phyloP scores from a whole-genome alignment of 805 yeast genomes.

The Allodekkera sacchari region DNA sequence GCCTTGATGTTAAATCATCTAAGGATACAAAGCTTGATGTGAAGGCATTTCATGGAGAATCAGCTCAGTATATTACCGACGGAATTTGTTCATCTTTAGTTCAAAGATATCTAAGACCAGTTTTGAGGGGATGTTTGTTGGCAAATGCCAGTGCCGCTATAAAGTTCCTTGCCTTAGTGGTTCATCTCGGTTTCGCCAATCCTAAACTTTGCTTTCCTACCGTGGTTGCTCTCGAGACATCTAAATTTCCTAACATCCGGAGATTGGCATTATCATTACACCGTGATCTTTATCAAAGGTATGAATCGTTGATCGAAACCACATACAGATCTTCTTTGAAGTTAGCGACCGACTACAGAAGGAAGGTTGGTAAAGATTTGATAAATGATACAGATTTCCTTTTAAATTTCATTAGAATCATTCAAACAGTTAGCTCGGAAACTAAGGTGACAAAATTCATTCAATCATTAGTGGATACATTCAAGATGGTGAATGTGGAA shows the following conservation, averaged over 20 bases:
- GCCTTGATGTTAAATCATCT: constrained; percentile 30
- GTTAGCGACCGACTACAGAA: constrained; percentile 40
- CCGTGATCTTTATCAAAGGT: constrained; percentile 47
- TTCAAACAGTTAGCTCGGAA: constrained; percentile 27
- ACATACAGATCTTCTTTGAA: constrained; percentile 57
- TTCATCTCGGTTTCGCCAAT: constrained; percentile 62
- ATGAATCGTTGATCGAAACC: constrained; percentile 64
- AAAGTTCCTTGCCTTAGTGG: constrained; percentile 44
- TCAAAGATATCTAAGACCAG: constrained; percentile 46
- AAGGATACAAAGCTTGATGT: constrained; percentile 31
- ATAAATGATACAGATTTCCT: constrained; percentile 28
- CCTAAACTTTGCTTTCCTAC: constrained; percentile 67
- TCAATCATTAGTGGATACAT: constrained; percentile 23
- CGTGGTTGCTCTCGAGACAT: constrained; percentile 59
- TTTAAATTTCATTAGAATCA: constrained; percentile 31
- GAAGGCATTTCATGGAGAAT: constrained; percentile 47
- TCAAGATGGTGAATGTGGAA: constrained; percentile 17
- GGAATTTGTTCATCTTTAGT: constrained; percentile 69
- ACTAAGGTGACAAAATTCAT: constrained; percentile 35
- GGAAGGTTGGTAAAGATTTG: constrained; percentile 17
- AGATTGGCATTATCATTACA: constrained; percentile 46
- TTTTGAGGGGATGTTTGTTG: constrained; percentile 44
- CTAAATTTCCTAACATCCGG: constrained; percentile 35
- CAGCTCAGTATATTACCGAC: constrained; percentile 44
- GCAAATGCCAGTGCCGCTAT: constrained; percentile 35